phyloP scores from a whole-genome alignment of 257 asterid species.

The Verbascum thapsus region DNA sequence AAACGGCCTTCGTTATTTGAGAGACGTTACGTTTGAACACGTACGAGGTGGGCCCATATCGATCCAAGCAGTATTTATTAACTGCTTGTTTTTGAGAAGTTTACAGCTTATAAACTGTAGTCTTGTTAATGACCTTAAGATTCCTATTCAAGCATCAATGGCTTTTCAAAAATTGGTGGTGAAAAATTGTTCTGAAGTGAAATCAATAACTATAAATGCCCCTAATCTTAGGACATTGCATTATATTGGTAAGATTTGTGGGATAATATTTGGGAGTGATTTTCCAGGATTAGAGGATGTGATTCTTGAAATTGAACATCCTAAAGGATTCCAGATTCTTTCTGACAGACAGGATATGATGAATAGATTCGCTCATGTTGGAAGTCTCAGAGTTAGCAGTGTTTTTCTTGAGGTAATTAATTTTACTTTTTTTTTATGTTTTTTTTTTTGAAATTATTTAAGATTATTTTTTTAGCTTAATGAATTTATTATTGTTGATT shows the following conservation, averaged over 20 bases:
- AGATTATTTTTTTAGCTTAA: not conserved
- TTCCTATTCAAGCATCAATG: not conserved
- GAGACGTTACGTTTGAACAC: slow-evolving; percentile 21
- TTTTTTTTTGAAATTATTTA: not conserved
- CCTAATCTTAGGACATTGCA: slow-evolving; percentile 22
- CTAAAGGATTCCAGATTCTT: slow-evolving; percentile 22
- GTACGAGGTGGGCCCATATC: not conserved
- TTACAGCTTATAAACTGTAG: slow-evolving; percentile 2
- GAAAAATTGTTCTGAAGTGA: slow-evolving; percentile 19
- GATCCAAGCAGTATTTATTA: not conserved
- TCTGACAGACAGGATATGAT: not conserved
- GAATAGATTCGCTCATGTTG: slow-evolving; percentile 8
- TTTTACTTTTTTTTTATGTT: not conserved
- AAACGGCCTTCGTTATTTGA: slow-evolving; percentile 23
- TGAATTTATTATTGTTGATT: not conserved
- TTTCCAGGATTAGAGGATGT: slow-evolving; percentile 19
- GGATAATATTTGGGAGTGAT: slow-evolving; percentile 12
- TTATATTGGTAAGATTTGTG: slow-evolving; percentile 36
- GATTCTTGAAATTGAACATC: slow-evolving; percentile 15
- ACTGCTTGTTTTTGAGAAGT: slow-evolving; percentile 19
- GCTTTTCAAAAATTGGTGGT: slow-evolving; percentile 26
- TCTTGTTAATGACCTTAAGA: not conserved
- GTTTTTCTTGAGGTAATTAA: slow-evolving; percentile 45
- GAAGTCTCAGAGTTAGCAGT: slow-evolving; percentile 18
- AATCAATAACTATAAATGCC: not conserved